Base-by-base conservation (phyloP, 2,329 filamentous ascomycete species). In the Colletotrichum lindemuthianum region DNA sequence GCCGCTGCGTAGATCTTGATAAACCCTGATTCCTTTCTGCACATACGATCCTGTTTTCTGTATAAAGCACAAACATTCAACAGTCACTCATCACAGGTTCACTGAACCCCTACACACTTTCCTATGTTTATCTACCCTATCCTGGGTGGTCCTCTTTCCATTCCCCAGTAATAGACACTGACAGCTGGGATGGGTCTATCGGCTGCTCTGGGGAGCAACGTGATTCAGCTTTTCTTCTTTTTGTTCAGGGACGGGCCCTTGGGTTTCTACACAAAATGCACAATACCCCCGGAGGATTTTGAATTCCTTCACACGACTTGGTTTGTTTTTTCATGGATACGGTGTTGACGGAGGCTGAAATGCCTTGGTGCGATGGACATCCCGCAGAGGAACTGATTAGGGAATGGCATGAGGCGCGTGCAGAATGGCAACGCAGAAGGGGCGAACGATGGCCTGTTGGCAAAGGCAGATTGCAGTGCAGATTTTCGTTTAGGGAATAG, bases 261-360 rank as follows among this genome's bases (percentile, higher is more conserved):
- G 41, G 53, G 63, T 66, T 60, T 58, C 50, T 53, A 66, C 59
- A 66, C 48, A 66, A 64, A 66, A 66, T 63, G 59, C 63, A 64
- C 63, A 66, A 66, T 66, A 66, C 63, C 63, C 63, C 63, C 37
- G 34, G 59, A 66, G 63, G 63, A 59, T 37, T 50, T 41, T 43
- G 37, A 54, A 49, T 50, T 60, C 57, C 60, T 50, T 49, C 59
- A 59, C 33, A 64, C 48, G 63, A 66, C 39, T 59, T 66, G 53
- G 48, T 36, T 66, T 66, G 51, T 66, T 44, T 58, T 43, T 59
- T 34, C n/a, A 61, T 47, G 41, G 47, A 54, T 56, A 59, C 15
- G 48, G 60, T 53, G 36, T 53, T 15, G 34, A 61, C 13, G 24
- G 51, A 60, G 58, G 51, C 57, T 34, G 44, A 50, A 8, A 33